Base-by-base conservation (phyloP, 2,329 filamentous ascomycete genomes). In the Cladosporium austrohemisphaericum region DNA sequence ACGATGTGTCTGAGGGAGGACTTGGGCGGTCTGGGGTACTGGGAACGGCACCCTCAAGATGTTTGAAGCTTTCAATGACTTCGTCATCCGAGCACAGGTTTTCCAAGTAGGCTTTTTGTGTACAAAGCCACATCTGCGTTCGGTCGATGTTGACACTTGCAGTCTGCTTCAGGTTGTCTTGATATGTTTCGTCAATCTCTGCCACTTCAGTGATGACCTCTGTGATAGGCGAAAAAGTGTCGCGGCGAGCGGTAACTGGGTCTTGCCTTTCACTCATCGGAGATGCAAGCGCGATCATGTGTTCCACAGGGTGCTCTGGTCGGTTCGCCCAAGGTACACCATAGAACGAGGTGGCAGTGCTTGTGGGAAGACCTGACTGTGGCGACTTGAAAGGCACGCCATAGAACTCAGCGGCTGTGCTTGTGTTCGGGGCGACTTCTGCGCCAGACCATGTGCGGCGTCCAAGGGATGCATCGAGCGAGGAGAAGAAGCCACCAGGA, bases 371-470 rank as follows among this genome's bases (percentile, higher is more conserved):
- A 38, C 29, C 16, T 35, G 43, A n/a, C 51, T 38, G 22, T 13
- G 54, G 14, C 1, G 53, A 41, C 75, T 77, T 58, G 85, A 90
- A 96, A 3, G 91, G 90, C 22, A 85, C 78, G 55, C 85, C 84
- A 71, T 97, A 97, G 62, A 96, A 97, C 55, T 86, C 82, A 65
- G 95, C 88, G 8, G 92, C 92, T n/a, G 86, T 90, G 23, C 89
- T 88, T 1, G 92, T 95, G 0, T 88, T 92, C 1, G 90, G 90
- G 1, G 82, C 81, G 3, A 66, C 65, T 9, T 69, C 67, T 11
- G 65, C 61, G 20, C 84, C 72, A 61, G 88, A 83, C 92, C 92
- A 97, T 10, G 91, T 93, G 61, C 84, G 83, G 45, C 90, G 82
- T 29, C 85, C 83, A 22, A 64, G 52, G 46, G 81, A 79, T 3